Base-by-base conservation (phyloP, 106 monocot species). In the Hemerocallis citrina region DNA sequence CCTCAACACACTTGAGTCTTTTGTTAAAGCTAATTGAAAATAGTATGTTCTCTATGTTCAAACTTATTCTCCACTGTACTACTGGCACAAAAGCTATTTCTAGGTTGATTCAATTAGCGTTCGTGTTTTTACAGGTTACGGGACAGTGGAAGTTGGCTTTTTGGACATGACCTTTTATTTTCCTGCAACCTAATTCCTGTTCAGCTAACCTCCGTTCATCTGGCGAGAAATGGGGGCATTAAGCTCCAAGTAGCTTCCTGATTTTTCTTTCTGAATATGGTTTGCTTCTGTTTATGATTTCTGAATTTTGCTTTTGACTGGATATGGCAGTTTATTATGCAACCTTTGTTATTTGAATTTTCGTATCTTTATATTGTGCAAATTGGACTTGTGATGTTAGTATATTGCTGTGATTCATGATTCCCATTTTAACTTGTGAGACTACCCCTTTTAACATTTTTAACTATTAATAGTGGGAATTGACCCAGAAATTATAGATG, bases 121-220 rank as follows among this genome's bases (percentile, higher is more conserved):
- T 24, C 13, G 33, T 35, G 2, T 32, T 40, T 37, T 8, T 59
- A 20, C 59, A 59, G 59, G 59, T 36, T 59, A n/a, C n/a, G n/a
- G n/a, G n/a, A n/a, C n/a, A n/a, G n/a, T n/a, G n/a, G n/a, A n/a
- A n/a, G n/a, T n/a, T n/a, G n/a, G n/a, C n/a, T n/a, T n/a, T n/a
- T n/a, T n/a, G n/a, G n/a, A n/a, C n/a, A n/a, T n/a, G n/a, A n/a
- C n/a, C n/a, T n/a, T n/a, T n/a, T n/a, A n/a, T n/a, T n/a, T n/a
- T n/a, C n/a, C 6, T 50, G 25, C 50, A 50, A 50, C 12, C 13
- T 50, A 50, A 50, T 23, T 50, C 13, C 28, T 3, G 3, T 32
- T 27, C 11, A 25, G 8, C 25, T 50, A 27, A 10, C 12, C 27
- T 27, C n/a, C 15, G 5, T 15, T 30, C n/a, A 31, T 32, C 31